These are phyloP conservation scores for Aegle marmelos DNA, from an alignment of 345 rosid genomes.

Conservation along the genomic window DNA sequence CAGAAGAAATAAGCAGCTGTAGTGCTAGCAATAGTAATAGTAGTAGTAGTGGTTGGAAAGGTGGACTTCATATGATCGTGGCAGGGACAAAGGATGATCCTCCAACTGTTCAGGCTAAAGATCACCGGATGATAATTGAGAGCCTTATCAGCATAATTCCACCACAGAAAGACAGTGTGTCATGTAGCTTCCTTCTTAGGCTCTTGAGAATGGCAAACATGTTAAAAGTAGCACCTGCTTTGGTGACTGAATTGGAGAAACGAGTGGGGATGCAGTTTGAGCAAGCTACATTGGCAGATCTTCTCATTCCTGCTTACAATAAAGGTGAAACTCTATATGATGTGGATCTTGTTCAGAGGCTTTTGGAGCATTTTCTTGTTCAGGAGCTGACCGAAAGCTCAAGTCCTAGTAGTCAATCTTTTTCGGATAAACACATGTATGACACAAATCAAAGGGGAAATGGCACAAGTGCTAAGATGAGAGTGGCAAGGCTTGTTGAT, in stretches of 20 bases:
- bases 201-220: conserved; percentile 73
- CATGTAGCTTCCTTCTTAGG: conserved; percentile 87
- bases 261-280: conserved; percentile 97
- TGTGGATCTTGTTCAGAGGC: conserved; percentile 91
- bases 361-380: conserved; percentile 88
- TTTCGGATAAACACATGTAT: conserved; percentile 57
- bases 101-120: conserved; percentile 51
- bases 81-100: conserved; percentile 57
- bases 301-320: conserved; percentile 63
- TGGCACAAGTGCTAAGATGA: conserved; percentile 77
- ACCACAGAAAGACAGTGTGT: conserved; percentile 79
- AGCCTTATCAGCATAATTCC: conserved; percentile 91
- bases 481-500: conserved; percentile 98
- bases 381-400: conserved; percentile 87
- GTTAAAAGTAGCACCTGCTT: conserved; percentile 88
- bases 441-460: conserved; percentile 38
- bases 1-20: conserved; percentile 61
- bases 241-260: conserved; percentile 88
- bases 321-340: conserved; percentile 75
- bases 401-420: conserved; percentile 64
- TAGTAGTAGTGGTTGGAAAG: conserved; percentile 74
- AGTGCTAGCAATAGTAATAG: conserved; percentile 41
- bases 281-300: conserved; percentile 85
- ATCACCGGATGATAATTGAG: conserved; percentile 84
- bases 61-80: conserved; percentile 81